These are phyloP conservation scores for Raffaelea albimanens DNA, from an alignment of 2,329 filamentous ascomycete species.

Conservation along the genomic window DNA sequence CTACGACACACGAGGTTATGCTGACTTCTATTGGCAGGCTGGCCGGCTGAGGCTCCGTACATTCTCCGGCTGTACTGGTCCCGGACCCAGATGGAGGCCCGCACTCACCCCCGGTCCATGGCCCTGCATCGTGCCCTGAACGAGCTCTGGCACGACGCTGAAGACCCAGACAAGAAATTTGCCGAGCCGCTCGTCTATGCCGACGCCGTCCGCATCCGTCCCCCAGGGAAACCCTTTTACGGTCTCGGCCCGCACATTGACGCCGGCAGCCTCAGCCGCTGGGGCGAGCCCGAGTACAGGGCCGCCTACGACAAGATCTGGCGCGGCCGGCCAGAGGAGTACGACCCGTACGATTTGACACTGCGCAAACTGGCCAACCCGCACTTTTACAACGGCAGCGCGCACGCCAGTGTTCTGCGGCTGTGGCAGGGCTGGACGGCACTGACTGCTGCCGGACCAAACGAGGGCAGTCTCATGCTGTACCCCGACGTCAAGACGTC, in stretches of 20 bases:
- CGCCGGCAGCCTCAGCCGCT: constrained; percentile 31
- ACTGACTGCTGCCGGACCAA: constrained; percentile 22
- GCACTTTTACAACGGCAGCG: constrained; percentile 22
- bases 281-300: constrained; percentile 28
- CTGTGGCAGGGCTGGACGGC: constrained; percentile 33
- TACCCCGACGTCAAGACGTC: constrained; percentile 27
- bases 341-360: constrained; percentile 27
- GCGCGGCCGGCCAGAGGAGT: constrained; percentile 22
- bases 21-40: constrained; percentile 14
- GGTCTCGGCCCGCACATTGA: constrained; percentile 34
- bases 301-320: constrained; percentile 27
- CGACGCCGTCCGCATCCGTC: constrained; percentile 27
- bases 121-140: constrained; percentile 26
- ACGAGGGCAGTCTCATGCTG: constrained; percentile 27
- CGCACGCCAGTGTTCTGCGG: constrained; percentile 28
- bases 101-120: constrained; percentile 27
- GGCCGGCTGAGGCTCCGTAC: constrained; percentile 26
- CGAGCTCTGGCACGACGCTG: constrained; percentile 25
- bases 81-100: constrained; percentile 26
- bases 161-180: constrained; percentile 17
- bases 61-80: constrained; percentile 30
- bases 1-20: constrained; percentile 15
- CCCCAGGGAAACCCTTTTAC: constrained; percentile 25
- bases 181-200: constrained; percentile 28
- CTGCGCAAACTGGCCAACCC: constrained; percentile 24